Evolutionary conservation across 768 basidiomycete genomes (phyloP), one percentile per base, ranked within the genome.

Genomic region (Naematelia aurantialba): DNA sequence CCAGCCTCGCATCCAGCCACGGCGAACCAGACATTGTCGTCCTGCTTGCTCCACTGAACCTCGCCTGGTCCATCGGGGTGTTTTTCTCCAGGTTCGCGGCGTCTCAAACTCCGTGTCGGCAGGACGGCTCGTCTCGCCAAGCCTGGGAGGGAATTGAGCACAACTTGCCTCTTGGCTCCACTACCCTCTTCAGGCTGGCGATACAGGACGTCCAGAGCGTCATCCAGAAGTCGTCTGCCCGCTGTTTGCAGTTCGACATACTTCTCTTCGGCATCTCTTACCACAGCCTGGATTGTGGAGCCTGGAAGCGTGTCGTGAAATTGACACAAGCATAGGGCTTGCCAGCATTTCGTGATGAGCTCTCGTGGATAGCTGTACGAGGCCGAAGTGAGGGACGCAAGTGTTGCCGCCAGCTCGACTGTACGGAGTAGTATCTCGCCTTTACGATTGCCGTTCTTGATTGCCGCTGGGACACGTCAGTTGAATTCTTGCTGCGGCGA

Each of bases 391-490:
- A 69, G 74, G 0, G 89, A 89, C 0, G 93, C 91, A 13, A 97
- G 75, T 0, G 94, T 96, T 0, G 89, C 83, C 13, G 89, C 76
- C 64, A 87, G 85, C 86, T 99, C 94, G 3, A 62, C 62, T 65
- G 97, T 92, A 26, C 90, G 84, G 58, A 99, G 79, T 25, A 97
- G 79, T 55, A 93, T 88, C 78, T 99, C 94, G 19, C 89, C 86
- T 72, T 96, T 89, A 45, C 94, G 82, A 75, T 97, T 97, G 4
- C 91, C 90, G 73, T 88, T 91, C 82, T 99, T 98, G 79, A 94
- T 96, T 1, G 87, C 88, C 82, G 89, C 89, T 50, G 24, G 21
- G 34, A 39, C 8, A 8, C 3, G 48, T 50, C 21, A 50, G 24
- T 10, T 5, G 26, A 50, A 11, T n/a, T 22, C 48, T 24, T 2